A percentile compares a stretch with the other conserved stretches of the same genome.
phyloP scores from a whole-genome alignment of 768 basidiomycete species.

The Termitomyces heimii region DNA sequence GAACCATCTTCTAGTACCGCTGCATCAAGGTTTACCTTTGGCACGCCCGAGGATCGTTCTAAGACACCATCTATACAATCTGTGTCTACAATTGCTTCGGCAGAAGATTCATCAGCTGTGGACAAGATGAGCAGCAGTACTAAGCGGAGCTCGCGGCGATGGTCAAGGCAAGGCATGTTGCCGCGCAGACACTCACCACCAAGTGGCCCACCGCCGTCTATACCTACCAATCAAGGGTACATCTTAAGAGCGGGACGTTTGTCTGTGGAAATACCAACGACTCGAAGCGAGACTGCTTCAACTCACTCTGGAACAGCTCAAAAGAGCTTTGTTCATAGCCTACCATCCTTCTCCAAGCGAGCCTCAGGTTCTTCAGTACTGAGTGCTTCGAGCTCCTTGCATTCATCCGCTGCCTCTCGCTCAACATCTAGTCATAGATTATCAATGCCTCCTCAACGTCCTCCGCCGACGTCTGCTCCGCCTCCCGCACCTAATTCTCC shows the following conservation, averaged over 20 bases:
- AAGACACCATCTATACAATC: constrained; percentile 38
- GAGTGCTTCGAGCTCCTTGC: constrained; percentile 38
- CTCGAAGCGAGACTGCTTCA: constrained; percentile 32
- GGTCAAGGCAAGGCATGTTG: constrained; percentile 47
- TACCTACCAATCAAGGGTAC: constrained; percentile 24
- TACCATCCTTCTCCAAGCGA: constrained; percentile 51
- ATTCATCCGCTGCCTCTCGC: constrained; percentile 26
- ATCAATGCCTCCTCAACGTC: constrained; percentile 68
- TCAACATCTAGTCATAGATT: constrained; percentile 42
- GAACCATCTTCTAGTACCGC: constrained; percentile 22
- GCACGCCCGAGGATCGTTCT: constrained; percentile 31
- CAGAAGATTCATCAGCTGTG: constrained; percentile 22
- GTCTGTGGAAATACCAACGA: constrained; percentile 18
- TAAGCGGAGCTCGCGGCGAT: constrained; percentile 31
- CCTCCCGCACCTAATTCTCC: constrained; percentile 53
- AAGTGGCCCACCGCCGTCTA: constrained; percentile 50
- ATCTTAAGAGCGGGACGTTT: constrained; percentile 12
- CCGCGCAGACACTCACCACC: constrained; percentile 55
- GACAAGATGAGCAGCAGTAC: constrained; percentile 34
- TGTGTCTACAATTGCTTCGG: constrained; percentile 39
- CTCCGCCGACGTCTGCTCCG: constrained; percentile 63
- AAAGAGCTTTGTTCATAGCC: constrained; percentile 36
- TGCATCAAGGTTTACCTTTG: constrained; percentile 24
- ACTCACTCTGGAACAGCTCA: constrained; percentile 29
- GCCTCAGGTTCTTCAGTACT: constrained; percentile 43